Evolutionary conservation across 1,284 basidiomycete genomes (phyloP).

Genomic region (Takashimella koratensis): DNA sequence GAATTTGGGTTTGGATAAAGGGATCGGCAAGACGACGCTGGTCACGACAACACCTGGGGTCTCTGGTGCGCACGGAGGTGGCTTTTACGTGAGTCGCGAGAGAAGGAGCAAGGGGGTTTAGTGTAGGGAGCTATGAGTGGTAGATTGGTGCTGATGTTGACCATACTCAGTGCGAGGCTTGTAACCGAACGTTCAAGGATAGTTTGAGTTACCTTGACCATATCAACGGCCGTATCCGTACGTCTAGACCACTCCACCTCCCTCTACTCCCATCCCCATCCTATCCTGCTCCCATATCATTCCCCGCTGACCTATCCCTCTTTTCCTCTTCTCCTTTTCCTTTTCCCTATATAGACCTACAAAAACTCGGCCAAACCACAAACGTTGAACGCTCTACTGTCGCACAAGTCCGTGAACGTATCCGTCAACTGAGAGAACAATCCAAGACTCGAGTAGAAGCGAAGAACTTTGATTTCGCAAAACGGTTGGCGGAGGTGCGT

Average conservation of each 20-base stretch:
- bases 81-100: slow-evolving; percentile 61
- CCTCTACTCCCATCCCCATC: neutral
- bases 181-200: slow-evolving; percentile 88
- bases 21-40: slow-evolving; percentile 85
- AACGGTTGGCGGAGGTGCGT: slow-evolving; percentile 77
- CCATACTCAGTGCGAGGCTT: slow-evolving; percentile 67
- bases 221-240: slow-evolving; percentile 89
- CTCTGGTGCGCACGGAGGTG: slow-evolving; percentile 75
- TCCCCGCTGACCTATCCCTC: slow-evolving; percentile 9
- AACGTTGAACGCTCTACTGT: slow-evolving; percentile 84
- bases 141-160: slow-evolving; percentile 38
- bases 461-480: slow-evolving; percentile 89
- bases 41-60: slow-evolving; percentile 67
- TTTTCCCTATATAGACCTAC: slow-evolving; percentile 61
- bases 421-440: slow-evolving; percentile 80
- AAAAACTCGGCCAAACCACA: slow-evolving; percentile 85
- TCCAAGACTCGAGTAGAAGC: slow-evolving; percentile 73
- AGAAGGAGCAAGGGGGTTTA: neutral
- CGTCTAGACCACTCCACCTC: slow-evolving; percentile 44
- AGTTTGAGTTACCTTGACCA: slow-evolving; percentile 91
- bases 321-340: neutral
- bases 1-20: slow-evolving; percentile 82
- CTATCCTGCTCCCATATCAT: slow-evolving; percentile 9
- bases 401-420: slow-evolving; percentile 83
- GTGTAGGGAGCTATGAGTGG: neutral